Percentiles rank a stretch among this genome's conserved stretches.
phyloP scores from a whole-genome alignment of 1,139 yeast genomes.

The Kodamaea sp. region DNA sequence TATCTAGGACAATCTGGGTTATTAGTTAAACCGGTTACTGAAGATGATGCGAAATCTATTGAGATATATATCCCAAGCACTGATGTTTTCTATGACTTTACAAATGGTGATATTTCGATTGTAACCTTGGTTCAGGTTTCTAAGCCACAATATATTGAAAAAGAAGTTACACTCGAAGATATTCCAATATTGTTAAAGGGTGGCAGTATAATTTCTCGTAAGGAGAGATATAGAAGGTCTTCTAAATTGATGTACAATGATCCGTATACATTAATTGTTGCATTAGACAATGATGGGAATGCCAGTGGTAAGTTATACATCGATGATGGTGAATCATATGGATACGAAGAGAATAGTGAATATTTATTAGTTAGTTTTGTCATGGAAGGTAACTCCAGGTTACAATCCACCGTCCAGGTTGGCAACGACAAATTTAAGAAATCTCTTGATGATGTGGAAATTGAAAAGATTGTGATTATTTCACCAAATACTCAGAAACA shows the following conservation, averaged over 20 bases:
- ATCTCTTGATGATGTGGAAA: constrained; percentile 25
- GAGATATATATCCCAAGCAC: constrained; percentile 63
- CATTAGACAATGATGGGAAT: constrained; percentile 45
- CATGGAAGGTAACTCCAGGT: not conserved
- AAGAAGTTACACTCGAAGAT: constrained; percentile 49
- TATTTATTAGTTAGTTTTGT: constrained; percentile 40
- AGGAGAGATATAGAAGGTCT: constrained; percentile 77
- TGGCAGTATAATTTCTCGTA: constrained; percentile 67
- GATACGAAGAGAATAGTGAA: constrained; percentile 45
- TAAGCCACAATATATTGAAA: constrained; percentile 16
- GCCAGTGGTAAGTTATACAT: constrained; percentile 63
- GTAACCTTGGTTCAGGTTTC: constrained; percentile 4
- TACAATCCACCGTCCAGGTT: constrained; percentile 16
- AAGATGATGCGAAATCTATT: constrained; percentile 44
- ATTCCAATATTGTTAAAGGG: constrained; percentile 76
- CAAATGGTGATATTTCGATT: constrained; percentile 28
- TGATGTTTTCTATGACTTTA: constrained; percentile 57
- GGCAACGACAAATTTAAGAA: constrained; percentile 17
- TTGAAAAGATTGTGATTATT: constrained; percentile 62
- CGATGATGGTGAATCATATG: constrained; percentile 81
- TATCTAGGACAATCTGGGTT: constrained; percentile 71
- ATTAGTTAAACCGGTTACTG: constrained; percentile 78
- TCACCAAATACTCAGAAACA: constrained; percentile 24
- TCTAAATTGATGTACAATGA: constrained; percentile 72
- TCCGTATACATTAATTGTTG: constrained; percentile 77